phyloP scores from a whole-genome alignment of 2,329 filamentous ascomycete genomes.

The Fusarium graminum region DNA sequence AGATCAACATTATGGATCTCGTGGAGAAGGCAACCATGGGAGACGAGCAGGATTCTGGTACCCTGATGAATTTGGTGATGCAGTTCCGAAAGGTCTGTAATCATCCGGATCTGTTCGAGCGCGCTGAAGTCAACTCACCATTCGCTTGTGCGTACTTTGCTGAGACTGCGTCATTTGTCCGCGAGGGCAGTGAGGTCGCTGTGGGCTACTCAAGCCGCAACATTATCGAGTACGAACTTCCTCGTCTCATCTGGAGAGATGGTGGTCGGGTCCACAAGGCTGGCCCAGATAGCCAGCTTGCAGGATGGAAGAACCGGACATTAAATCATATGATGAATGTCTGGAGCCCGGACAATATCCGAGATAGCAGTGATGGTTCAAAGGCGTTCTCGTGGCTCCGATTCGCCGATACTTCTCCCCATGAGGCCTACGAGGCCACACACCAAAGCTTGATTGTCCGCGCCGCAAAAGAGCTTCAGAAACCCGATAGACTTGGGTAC shows the following conservation, averaged over 20 bases:
- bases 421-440: constrained; percentile 78
- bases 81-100: constrained; percentile 99
- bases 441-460: constrained; percentile 80
- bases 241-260: constrained; percentile 84
- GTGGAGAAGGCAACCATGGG: constrained; percentile 97
- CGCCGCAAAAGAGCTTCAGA: constrained; percentile 70
- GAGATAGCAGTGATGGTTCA: constrained; percentile 69
- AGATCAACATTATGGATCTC: constrained; percentile 98
- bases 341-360: constrained; percentile 85
- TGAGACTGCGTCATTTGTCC: constrained; percentile 94
- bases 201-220: constrained; percentile 91
- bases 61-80: constrained; percentile 99
- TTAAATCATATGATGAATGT: constrained; percentile 89
- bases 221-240: constrained; percentile 85
- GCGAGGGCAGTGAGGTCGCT: constrained; percentile 83
- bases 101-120: constrained; percentile 95
- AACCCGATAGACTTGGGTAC: constrained; percentile 71
- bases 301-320: constrained; percentile 84
- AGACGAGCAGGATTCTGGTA: constrained; percentile 94
- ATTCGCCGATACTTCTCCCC: constrained; percentile 82
- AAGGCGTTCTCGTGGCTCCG: constrained; percentile 89
- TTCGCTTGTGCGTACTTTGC: constrained; percentile 88
- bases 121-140: constrained; percentile 90
- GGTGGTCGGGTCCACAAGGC: constrained; percentile 81
- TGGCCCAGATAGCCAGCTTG: constrained; percentile 77